A percentile compares a stretch with the other conserved stretches of the same genome.
Evolutionary conservation across 2,329 filamentous ascomycete species (phyloP).

Genomic region (Monosporascus sp.): DNA sequence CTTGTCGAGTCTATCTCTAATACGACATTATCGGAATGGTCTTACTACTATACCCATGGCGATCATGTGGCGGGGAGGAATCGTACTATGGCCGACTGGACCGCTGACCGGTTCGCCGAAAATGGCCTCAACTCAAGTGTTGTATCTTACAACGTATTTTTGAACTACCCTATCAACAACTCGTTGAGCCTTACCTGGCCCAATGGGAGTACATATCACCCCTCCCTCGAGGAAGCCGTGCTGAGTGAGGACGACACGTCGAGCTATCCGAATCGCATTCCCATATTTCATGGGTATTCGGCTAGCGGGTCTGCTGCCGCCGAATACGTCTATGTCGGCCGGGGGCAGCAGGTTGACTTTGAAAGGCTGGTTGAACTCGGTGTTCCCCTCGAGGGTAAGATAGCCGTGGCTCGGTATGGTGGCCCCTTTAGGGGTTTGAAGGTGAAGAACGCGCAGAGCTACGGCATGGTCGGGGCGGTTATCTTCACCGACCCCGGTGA

Average conservation of each 20-base stretch:
- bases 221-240: constrained; percentile 66
- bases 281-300: constrained; percentile 80
- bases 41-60: constrained; percentile 28
- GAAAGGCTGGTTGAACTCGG: constrained; percentile 64
- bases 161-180: constrained; percentile 50
- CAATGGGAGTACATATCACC: constrained; percentile 51
- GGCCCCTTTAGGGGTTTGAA: constrained; percentile 74
- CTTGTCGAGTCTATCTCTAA: constrained; percentile 23
- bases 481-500: constrained; percentile 72
- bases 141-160: constrained; percentile 23
- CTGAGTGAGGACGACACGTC: constrained; percentile 70
- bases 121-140: constrained; percentile 23
- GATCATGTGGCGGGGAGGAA: constrained; percentile 26
- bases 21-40: constrained; percentile 24
- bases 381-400: constrained; percentile 67
- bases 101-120: constrained; percentile 22
- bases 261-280: constrained; percentile 60
- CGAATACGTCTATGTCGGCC: constrained; percentile 72
- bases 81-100: constrained; percentile 26
- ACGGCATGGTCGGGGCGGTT: constrained; percentile 67
- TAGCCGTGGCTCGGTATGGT: constrained; percentile 73
- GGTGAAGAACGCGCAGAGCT: constrained; percentile 73
- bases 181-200: constrained; percentile 35
- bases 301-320: constrained; percentile 72
- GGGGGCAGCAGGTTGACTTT: constrained; percentile 68